Conservation (phyloP, 768 basidiomycete species). For the Lactarius sp. region DNA sequence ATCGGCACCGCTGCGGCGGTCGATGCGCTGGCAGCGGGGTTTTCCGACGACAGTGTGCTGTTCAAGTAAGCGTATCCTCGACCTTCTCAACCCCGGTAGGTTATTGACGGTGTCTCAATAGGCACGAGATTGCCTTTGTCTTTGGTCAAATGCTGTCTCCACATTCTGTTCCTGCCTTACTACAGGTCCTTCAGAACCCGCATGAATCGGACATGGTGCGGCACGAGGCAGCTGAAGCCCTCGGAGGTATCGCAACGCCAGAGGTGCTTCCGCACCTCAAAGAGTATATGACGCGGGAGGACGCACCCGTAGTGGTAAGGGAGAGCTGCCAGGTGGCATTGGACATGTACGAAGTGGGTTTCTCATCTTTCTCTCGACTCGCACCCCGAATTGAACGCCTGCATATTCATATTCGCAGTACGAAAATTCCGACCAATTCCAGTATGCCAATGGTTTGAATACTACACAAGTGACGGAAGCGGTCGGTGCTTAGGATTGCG, state of each 20-base stretch:
- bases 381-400: not conserved
- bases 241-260: slow-evolving; percentile 94
- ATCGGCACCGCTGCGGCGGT: slow-evolving; percentile 83
- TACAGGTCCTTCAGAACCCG: slow-evolving; percentile 66
- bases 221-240: slow-evolving; percentile 96
- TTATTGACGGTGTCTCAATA: slow-evolving; percentile 31
- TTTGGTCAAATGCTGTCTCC: slow-evolving; percentile 92
- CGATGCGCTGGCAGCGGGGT: slow-evolving; percentile 86
- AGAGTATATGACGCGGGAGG: slow-evolving; percentile 75
- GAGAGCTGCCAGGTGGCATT: slow-evolving; percentile 96
- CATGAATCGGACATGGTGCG: slow-evolving; percentile 94
- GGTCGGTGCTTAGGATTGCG: slow-evolving; percentile 21
- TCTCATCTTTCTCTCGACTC: not conserved
- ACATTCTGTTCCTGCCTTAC: slow-evolving; percentile 80
- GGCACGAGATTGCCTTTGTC: slow-evolving; percentile 97
- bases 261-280: slow-evolving; percentile 84
- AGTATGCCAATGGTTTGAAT: slow-evolving; percentile 60
- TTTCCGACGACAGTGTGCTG: slow-evolving; percentile 80
- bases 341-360: slow-evolving; percentile 91
- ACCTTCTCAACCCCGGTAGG: not conserved
- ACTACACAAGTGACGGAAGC: slow-evolving; percentile 16
- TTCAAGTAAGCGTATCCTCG: slow-evolving; percentile 66
- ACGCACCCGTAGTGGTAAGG: slow-evolving; percentile 83
- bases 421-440: slow-evolving; percentile 77
- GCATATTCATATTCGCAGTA: slow-evolving; percentile 41